Conservation (phyloP, 306 rosid species). For the Inga laurina region DNA sequence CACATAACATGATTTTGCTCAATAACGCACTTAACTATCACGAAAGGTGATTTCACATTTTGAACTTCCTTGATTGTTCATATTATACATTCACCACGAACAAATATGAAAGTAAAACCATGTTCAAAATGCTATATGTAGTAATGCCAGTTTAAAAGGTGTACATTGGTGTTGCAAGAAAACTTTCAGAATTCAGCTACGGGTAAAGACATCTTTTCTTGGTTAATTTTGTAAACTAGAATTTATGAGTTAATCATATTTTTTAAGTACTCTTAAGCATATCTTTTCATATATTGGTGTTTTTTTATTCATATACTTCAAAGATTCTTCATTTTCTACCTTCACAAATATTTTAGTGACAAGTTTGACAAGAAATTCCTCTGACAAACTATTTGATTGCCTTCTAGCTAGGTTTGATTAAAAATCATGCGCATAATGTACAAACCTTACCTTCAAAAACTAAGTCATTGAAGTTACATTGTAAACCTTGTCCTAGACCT, state of each 20-base stretch:
- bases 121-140: neutral
- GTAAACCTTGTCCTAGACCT: constrained; percentile 46
- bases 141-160: neutral
- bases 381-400: constrained; percentile 41
- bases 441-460: constrained; percentile 42
- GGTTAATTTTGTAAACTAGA: neutral
- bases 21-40: neutral
- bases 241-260: neutral
- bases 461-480: constrained; percentile 47
- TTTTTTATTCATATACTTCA: neutral
- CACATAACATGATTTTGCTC: neutral
- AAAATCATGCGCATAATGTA: constrained; percentile 46
- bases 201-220: neutral
- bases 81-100: neutral
- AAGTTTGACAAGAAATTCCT: constrained; percentile 14
- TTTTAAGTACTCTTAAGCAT: neutral
- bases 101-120: neutral
- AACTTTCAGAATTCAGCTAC: neutral
- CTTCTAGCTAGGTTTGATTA: constrained; percentile 55
- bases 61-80: neutral
- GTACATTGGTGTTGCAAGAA: neutral
- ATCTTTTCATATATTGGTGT: neutral
- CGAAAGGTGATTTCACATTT: neutral
- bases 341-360: neutral
- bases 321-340: neutral